These are phyloP conservation scores for Starmerella powellii DNA, from an alignment of 805 yeast genomes.

Conservation along the genomic window DNA sequence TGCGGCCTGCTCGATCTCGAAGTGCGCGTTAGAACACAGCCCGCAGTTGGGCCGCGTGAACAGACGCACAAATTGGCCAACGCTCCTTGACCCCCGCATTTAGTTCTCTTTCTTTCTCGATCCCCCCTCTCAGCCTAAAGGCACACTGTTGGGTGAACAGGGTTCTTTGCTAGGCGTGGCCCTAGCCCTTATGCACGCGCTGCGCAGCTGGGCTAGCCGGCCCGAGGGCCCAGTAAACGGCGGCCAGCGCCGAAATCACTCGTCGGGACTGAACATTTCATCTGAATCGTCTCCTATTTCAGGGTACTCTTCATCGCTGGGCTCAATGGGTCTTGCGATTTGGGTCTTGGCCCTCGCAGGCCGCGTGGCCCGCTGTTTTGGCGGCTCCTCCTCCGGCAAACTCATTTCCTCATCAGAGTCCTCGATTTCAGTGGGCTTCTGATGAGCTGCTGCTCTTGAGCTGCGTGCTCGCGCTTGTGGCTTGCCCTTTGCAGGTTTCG, in stretches of 20 bases:
- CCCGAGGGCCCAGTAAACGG: too few species aligned
- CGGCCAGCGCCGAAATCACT: too few species aligned
- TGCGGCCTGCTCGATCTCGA: constrained; percentile 20
- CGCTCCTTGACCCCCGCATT: neutral
- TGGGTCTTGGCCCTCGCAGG: neutral
- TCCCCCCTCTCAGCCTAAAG: too few species aligned
- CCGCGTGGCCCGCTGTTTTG: neutral
- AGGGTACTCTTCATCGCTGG: too few species aligned
- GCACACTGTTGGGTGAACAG: too few species aligned
- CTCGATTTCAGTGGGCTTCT: neutral
- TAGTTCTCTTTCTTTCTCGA: neutral
- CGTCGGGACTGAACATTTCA: constrained; percentile 9
- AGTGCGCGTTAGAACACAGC: constrained; percentile 28
- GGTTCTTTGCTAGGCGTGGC: too few species aligned
- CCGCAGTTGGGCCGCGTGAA: constrained; percentile 31
- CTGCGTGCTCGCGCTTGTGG: neutral
- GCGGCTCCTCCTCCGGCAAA: neutral
- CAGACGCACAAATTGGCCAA: constrained; percentile 18
- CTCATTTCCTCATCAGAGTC: neutral
- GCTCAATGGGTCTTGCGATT: neutral
- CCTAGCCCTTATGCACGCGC: too few species aligned
- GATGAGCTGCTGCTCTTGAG: too few species aligned
- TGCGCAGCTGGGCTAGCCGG: too few species aligned
- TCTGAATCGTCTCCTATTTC: constrained; percentile 3
- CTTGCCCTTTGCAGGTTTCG: neutral